Evolutionary conservation across 192 early-diverging fungal species (phyloP).

Genomic region (Coemansia sp.): DNA sequence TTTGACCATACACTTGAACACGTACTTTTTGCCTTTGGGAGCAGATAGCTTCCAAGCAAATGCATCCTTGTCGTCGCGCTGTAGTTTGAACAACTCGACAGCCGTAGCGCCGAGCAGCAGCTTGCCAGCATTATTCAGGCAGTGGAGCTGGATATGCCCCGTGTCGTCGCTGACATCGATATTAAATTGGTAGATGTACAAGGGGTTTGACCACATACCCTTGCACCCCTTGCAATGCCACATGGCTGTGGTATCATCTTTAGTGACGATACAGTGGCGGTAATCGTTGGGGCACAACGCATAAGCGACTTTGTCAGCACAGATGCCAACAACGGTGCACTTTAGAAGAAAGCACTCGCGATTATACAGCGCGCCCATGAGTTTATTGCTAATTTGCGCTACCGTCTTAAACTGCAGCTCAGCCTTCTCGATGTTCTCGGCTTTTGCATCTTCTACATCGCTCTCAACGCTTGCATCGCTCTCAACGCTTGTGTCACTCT

Average conservation of each 20-base stretch:
- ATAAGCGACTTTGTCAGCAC: conserved; percentile 67
- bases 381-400: conserved; percentile 65
- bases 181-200: conserved; percentile 82
- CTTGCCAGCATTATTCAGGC: conserved; percentile 81
- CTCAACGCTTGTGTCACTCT: too few relatives aligned
- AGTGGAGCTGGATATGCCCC: conserved; percentile 75
- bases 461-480: too few relatives aligned
- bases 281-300: conserved; percentile 76
- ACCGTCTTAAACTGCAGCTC: conserved; percentile 65
- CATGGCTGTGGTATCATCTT: conserved; percentile 54
- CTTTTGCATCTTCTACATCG: not conserved
- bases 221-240: conserved; percentile 96
- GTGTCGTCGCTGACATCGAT: conserved; percentile 75
- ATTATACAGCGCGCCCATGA: conserved; percentile 64
- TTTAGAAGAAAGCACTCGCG: conserved; percentile 76
- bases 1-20: conserved; percentile 78
- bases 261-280: conserved; percentile 89
- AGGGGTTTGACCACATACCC: conserved; percentile 65
- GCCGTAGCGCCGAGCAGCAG: conserved; percentile 71
- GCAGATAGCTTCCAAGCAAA: conserved; percentile 58
- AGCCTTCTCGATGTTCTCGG: not conserved
- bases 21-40: conserved; percentile 68
- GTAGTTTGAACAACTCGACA: conserved; percentile 62
- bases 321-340: conserved; percentile 78
- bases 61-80: conserved; percentile 49